Evolutionary conservation across 371 early-diverging fungal species (phyloP).

Genomic region (Syncephalastrum contaminatum): DNA sequence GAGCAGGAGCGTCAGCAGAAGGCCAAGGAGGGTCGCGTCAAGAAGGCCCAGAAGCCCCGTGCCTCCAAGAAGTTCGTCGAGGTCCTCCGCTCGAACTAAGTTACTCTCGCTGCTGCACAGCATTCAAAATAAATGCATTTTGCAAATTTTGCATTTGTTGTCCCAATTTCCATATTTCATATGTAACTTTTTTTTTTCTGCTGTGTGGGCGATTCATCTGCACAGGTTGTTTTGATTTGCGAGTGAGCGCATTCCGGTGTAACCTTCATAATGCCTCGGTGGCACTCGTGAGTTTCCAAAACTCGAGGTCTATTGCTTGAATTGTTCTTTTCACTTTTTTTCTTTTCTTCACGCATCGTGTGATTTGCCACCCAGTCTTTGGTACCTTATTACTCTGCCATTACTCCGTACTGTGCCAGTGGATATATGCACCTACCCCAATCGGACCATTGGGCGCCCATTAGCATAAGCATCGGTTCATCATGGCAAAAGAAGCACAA

Average conservation of each 20-base stretch:
- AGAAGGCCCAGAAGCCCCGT: slow-evolving; percentile 54
- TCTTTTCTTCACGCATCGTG: too few relatives aligned
- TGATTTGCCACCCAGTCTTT: too few relatives aligned
- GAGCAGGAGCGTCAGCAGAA: slow-evolving; percentile 72
- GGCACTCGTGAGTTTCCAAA: too few relatives aligned
- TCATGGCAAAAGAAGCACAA: slow-evolving; percentile 28
- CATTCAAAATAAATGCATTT: slow-evolving; percentile 2
- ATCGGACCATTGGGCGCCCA: background rate
- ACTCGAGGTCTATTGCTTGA: too few relatives aligned
- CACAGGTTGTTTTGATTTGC: too few relatives aligned
- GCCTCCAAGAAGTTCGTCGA: slow-evolving; percentile 67
- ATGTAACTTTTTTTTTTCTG: slow-evolving; percentile 7
- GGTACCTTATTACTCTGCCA: too few relatives aligned
- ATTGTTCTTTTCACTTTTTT: too few relatives aligned
- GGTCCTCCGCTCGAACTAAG: slow-evolving; percentile 63
- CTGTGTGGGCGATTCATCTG: background rate
- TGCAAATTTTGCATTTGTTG: slow-evolving; percentile 3
- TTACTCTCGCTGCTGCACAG: slow-evolving; percentile 2
- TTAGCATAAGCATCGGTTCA: too few relatives aligned
- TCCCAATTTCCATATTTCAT: background rate
- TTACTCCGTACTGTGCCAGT: too few relatives aligned
- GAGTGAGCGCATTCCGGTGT: too few relatives aligned
- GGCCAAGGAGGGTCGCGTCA: slow-evolving; percentile 65
- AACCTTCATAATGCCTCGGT: too few relatives aligned
- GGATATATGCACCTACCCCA: too few relatives aligned